Percentiles rank a stretch among this genome's conserved stretches.
These are phyloP conservation scores for Mytilinidion resinicola DNA, from an alignment of 495 filamentous ascomycete genomes.

Conservation along the genomic window DNA sequence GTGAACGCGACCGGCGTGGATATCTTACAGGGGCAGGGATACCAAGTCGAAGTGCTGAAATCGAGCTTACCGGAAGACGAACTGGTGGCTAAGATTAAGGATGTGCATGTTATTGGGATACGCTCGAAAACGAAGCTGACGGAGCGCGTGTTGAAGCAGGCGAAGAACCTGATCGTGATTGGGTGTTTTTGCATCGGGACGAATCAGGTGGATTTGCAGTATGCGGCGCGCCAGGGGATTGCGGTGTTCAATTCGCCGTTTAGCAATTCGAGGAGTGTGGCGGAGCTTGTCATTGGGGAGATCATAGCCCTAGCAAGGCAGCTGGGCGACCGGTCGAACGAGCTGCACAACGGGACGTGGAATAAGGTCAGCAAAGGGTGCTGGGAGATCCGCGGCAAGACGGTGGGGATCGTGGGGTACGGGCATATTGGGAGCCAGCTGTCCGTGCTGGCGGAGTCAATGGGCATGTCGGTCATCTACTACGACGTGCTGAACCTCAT, in stretches of 20 bases:
- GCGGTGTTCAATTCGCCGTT: slow-evolving; percentile 99
- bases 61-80: slow-evolving; percentile 84
- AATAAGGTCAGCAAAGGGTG: slow-evolving; percentile 95
- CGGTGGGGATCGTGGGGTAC: slow-evolving; percentile 92
- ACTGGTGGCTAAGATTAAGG: slow-evolving; percentile 95
- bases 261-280: slow-evolving; percentile 93
- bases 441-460: slow-evolving; percentile 90
- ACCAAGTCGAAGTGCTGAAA: slow-evolving; percentile 91
- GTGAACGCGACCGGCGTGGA: slow-evolving; percentile 85
- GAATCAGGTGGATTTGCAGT: slow-evolving; percentile 93
- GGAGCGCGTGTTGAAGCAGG: slow-evolving; percentile 74
- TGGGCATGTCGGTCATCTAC: slow-evolving; percentile 96
- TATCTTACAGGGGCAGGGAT: slow-evolving; percentile 76
- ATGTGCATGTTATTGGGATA: slow-evolving; percentile 96
- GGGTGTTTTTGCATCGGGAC: slow-evolving; percentile 99
- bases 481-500: slow-evolving; percentile 91
- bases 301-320: slow-evolving; percentile 89
- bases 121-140: slow-evolving; percentile 96
- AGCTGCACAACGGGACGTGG: slow-evolving; percentile 93
- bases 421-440: slow-evolving; percentile 97
- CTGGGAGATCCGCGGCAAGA: slow-evolving; percentile 98
- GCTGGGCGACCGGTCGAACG: slow-evolving; percentile 84
- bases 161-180: slow-evolving; percentile 89
- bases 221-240: slow-evolving; percentile 85
- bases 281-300: slow-evolving; percentile 89